Evolutionary conservation across 768 basidiomycete genomes (phyloP).

Genomic region (Leccinum obscurum): DNA sequence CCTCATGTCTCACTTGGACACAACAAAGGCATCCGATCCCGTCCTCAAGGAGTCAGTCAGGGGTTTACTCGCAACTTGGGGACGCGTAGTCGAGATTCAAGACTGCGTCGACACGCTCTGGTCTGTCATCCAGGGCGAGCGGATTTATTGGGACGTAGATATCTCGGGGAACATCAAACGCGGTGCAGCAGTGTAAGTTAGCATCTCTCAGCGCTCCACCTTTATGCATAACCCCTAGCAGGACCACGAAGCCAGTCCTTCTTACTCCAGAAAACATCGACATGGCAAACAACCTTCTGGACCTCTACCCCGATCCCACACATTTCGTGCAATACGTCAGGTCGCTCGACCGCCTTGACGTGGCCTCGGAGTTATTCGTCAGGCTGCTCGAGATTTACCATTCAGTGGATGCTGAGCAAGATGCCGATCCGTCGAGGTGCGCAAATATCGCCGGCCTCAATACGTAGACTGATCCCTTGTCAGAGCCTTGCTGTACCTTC

Average conservation of each 20-base stretch:
- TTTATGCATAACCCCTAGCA: conserved; percentile 1
- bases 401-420: conserved; percentile 19
- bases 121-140: conserved; percentile 53
- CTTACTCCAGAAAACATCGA: conserved; percentile 53
- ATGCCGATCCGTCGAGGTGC: conserved; percentile 26
- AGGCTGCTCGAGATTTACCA: conserved; percentile 71
- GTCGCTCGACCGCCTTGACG: conserved; percentile 62
- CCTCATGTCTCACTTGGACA: conserved; percentile 54
- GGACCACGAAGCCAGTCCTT: conserved; percentile 39
- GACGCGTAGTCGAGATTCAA: conserved; percentile 52
- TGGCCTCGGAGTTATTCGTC: conserved; percentile 74
- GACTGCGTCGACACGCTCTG: conserved; percentile 60
- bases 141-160: conserved; percentile 56
- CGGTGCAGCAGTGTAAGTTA: conserved; percentile 43
- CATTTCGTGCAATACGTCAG: conserved; percentile 69
- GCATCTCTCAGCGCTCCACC: background rate
- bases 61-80: conserved; percentile 74
- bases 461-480: conserved; percentile 6
- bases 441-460: background rate
- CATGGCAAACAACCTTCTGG: conserved; percentile 53
- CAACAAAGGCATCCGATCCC: conserved; percentile 62
- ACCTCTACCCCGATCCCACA: conserved; percentile 73
- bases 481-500: conserved; percentile 73
- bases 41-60: conserved; percentile 55
- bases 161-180: conserved; percentile 51